Conservation (phyloP, 1,284 basidiomycete species). For the Cutaneotrichosporon cutaneum region DNA sequence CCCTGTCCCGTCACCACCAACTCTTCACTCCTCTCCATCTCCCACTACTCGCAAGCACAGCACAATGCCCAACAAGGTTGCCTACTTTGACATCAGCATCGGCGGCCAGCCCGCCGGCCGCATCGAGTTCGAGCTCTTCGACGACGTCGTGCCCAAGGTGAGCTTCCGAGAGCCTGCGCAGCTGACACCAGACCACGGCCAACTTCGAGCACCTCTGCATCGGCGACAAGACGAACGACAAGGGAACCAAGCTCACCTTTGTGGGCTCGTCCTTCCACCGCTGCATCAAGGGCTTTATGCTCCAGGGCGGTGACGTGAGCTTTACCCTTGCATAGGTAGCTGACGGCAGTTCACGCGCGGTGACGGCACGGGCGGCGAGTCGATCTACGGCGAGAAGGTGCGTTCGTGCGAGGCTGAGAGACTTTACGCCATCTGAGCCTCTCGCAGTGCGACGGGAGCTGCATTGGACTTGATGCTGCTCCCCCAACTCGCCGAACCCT, state of each 20-base stretch:
- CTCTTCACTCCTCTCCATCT: constrained; percentile 3
- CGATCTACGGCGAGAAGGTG: constrained; percentile 80
- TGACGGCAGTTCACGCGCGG: constrained; percentile 51
- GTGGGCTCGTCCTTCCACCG: constrained; percentile 73
- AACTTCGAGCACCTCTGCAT: constrained; percentile 93
- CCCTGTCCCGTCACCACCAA: background rate
- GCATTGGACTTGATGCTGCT: no score
- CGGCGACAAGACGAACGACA: constrained; percentile 60
- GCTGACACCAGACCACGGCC: constrained; percentile 60
- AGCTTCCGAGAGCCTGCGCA: background rate
- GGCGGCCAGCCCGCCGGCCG: constrained; percentile 61
- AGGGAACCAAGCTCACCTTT: constrained; percentile 52
- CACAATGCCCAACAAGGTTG: constrained; percentile 53
- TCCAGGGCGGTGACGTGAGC: constrained; percentile 59
- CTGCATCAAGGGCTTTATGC: constrained; percentile 72
- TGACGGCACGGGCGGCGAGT: constrained; percentile 88
- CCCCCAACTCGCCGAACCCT: background rate
- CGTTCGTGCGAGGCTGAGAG: constrained; percentile 16
- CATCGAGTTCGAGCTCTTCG: constrained; percentile 80
- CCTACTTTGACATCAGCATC: constrained; percentile 75
- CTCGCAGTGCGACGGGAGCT: no score
- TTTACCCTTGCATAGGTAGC: background rate
- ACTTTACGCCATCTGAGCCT: no score
- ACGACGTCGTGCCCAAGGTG: constrained; percentile 59
- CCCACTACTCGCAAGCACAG: background rate